These are phyloP conservation scores for Annulohypoxylon truncatum DNA, from an alignment of 2,329 filamentous ascomycete species.

Conservation along the genomic window DNA sequence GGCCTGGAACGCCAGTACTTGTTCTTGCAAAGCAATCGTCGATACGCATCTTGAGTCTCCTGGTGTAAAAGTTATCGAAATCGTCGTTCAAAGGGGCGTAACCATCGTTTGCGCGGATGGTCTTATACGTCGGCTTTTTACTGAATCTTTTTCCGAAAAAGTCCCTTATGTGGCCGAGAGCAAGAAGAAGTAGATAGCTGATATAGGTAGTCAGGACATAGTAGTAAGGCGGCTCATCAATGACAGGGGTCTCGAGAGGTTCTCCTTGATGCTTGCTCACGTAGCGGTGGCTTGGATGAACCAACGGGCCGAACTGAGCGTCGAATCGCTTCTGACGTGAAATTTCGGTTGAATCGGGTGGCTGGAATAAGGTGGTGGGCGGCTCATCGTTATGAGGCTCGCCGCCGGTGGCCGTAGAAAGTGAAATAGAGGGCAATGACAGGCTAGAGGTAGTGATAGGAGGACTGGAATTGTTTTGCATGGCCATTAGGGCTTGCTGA, in stretches of 20 bases:
- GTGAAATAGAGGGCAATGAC: conserved; percentile 88
- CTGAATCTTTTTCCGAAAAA: conserved; percentile 98
- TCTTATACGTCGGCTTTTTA: conserved; percentile 82
- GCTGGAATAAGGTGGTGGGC: conserved; percentile 85
- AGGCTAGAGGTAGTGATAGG: conserved; percentile 78
- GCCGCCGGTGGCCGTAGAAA: conserved; percentile 85
- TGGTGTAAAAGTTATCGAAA: conserved; percentile 98
- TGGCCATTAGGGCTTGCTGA: conserved; percentile 74
- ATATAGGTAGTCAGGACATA: conserved; percentile 98
- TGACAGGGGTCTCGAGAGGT: conserved; percentile 82
- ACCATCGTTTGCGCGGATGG: conserved; percentile 84
- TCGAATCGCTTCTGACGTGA: conserved; percentile 80
- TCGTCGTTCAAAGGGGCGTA: conserved; percentile 97
- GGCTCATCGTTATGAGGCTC: conserved; percentile 78
- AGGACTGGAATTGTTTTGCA: conserved; percentile 69
- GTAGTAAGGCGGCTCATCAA: conserved; percentile 97
- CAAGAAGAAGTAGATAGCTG: conserved; percentile 95
- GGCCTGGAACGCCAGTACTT: conserved; percentile 91
- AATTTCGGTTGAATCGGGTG: conserved; percentile 85
- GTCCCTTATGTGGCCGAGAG: conserved; percentile 94
- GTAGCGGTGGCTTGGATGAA: conserved; percentile 84
- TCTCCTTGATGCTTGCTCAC: conserved; percentile 87
- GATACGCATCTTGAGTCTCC: conserved; percentile 90
- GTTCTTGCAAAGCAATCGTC: conserved; percentile 97
- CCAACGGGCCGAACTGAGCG: conserved; percentile 90